These are phyloP conservation scores for Hypoxylon sp. DNA, from an alignment of 2,329 filamentous ascomycete genomes.

Conservation along the genomic window DNA sequence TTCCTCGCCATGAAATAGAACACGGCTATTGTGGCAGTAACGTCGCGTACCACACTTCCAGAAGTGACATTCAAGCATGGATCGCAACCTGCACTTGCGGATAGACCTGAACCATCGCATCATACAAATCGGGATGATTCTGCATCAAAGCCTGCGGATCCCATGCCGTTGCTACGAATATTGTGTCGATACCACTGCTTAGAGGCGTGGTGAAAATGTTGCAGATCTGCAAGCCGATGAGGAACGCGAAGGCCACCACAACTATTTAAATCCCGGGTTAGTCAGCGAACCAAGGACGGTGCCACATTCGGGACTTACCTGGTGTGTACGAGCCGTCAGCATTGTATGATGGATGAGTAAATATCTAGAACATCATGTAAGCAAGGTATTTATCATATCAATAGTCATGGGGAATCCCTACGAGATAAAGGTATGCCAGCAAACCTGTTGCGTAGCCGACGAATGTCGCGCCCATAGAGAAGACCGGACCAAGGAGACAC, in stretches of 20 bases:
- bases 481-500: slow-evolving; percentile 81
- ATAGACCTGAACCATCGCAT: slow-evolving; percentile 84
- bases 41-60: background rate
- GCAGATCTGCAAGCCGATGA: slow-evolving; percentile 91
- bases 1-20: background rate
- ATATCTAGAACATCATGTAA: slow-evolving; percentile 43
- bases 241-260: slow-evolving; percentile 70
- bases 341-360: slow-evolving; percentile 50
- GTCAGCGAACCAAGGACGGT: background rate
- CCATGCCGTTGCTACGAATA: slow-evolving; percentile 85
- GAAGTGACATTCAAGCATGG: slow-evolving; percentile 63
- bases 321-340: slow-evolving; percentile 49
- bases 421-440: slow-evolving; percentile 90
- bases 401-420: slow-evolving; percentile 73
- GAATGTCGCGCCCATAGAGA: slow-evolving; percentile 73
- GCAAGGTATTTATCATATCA: background rate
- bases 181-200: slow-evolving; percentile 89
- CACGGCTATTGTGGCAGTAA: background rate
- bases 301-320: slow-evolving; percentile 38
- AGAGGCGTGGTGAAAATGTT: slow-evolving; percentile 92
- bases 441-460: slow-evolving; percentile 87
- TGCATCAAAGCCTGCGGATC: slow-evolving; percentile 81
- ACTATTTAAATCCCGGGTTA: slow-evolving; percentile 40
- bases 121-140: slow-evolving; percentile 86
- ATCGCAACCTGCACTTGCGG: slow-evolving; percentile 86